Evolutionary conservation across 176 grass and related monocot genomes (phyloP).

Genomic region (Puccinellia tenuiflora): DNA sequence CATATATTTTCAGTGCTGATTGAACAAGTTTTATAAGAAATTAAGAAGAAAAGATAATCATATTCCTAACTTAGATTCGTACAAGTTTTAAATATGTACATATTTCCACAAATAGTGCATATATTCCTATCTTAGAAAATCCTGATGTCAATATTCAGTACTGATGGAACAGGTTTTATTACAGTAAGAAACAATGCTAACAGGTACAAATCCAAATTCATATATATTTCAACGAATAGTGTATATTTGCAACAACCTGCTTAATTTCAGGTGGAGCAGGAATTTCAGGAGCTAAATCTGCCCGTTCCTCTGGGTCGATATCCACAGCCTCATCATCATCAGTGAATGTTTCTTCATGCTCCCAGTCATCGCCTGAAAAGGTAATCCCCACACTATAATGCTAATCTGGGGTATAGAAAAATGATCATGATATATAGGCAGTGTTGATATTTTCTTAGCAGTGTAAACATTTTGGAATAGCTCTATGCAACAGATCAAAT

Average conservation of each 20-base stretch:
- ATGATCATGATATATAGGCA: constrained; percentile 2
- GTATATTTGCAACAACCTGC: constrained; percentile 52
- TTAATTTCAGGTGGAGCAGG: constrained; percentile 99
- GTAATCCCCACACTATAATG: constrained; percentile 1
- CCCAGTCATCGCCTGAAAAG: constrained; percentile 91
- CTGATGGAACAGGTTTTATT: not conserved
- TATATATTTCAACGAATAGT: not conserved
- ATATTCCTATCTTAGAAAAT: not conserved
- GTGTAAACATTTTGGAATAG: constrained; percentile 16
- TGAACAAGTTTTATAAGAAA: not conserved
- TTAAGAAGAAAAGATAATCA: not conserved
- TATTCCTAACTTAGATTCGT: not conserved
- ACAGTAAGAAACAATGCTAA: not conserved
- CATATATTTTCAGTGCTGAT: not conserved
- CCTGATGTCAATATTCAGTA: not conserved
- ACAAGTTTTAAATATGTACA: not conserved
- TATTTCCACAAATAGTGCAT: not conserved
- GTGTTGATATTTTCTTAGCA: not conserved
- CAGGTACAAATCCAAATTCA: not conserved
- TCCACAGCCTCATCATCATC: constrained; percentile 97
- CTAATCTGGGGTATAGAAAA: not conserved
- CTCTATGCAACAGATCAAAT: not conserved
- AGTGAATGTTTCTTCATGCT: constrained; percentile 97
- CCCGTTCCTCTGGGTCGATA: constrained; percentile 83
- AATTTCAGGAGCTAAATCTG: constrained; percentile 96